Percentiles rank a stretch among this genome's conserved stretches.
Evolutionary conservation across 2,329 filamentous ascomycete genomes (phyloP).

Genomic region (Didymellaceae sp.): DNA sequence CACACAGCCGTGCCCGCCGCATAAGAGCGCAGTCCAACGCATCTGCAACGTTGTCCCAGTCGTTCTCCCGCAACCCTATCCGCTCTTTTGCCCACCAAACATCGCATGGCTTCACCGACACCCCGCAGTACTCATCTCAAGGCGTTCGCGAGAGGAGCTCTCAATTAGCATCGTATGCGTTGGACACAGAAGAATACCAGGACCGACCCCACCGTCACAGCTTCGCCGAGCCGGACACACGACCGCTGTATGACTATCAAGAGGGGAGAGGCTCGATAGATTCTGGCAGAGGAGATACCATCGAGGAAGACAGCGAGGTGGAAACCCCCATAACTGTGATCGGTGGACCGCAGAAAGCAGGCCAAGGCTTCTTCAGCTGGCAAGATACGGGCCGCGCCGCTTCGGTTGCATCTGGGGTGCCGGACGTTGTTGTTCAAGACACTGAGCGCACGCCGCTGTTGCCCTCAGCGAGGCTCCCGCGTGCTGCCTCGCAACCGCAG

Average conservation of each 20-base stretch:
- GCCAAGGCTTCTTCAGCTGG: slow-evolving; percentile 34
- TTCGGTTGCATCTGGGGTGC: slow-evolving; percentile 13
- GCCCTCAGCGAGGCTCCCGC: slow-evolving; percentile 39
- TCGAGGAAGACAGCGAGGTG: slow-evolving; percentile 68
- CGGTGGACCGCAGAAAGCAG: slow-evolving; percentile 21
- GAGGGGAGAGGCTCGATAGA: slow-evolving; percentile 39
- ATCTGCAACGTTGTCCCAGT: slow-evolving; percentile 33
- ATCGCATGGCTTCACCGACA: slow-evolving; percentile 68
- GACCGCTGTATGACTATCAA: slow-evolving; percentile 25
- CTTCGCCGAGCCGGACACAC: slow-evolving; percentile 32
- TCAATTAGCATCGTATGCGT: slow-evolving; percentile 81
- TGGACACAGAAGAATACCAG: slow-evolving; percentile 54
- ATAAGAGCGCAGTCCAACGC: slow-evolving; percentile 36
- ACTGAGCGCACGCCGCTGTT: slow-evolving; percentile 50
- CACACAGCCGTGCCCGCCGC: slow-evolving; percentile 35
- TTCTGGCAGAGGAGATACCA: slow-evolving; percentile 56
- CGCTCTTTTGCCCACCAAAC: slow-evolving; percentile 75
- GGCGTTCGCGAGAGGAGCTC: slow-evolving; percentile 86
- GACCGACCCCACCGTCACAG: slow-evolving; percentile 32
- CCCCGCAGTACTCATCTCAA: slow-evolving; percentile 73
- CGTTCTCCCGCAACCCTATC: slow-evolving; percentile 63
- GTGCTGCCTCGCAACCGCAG: slow-evolving; percentile 26
- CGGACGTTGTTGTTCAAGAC: slow-evolving; percentile 39
- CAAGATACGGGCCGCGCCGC: slow-evolving; percentile 5
- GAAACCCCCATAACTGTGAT: slow-evolving; percentile 55